Evolutionary conservation across 495 filamentous ascomycete genomes (phyloP).

Genomic region (Aspergillus cavernicola): DNA sequence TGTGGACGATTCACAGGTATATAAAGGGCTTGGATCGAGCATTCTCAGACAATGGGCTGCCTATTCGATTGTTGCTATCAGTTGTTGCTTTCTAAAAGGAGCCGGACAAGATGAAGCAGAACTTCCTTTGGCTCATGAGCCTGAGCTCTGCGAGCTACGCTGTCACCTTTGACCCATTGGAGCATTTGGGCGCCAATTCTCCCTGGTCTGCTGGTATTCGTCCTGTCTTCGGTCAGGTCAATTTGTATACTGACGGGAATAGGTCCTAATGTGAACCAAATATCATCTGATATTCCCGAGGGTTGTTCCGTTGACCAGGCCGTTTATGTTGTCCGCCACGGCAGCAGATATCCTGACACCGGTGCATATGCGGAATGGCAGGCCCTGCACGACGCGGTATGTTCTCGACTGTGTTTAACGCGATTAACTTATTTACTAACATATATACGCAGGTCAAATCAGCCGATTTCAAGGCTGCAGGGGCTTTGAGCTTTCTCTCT

Average conservation of each 20-base stretch:
- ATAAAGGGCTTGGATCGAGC: background rate
- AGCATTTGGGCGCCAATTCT: slow-evolving; percentile 50
- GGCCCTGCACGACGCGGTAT: slow-evolving; percentile 40
- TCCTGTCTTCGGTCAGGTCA: too few species aligned
- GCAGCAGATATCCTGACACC: slow-evolving; percentile 53
- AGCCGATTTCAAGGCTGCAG: slow-evolving; percentile 39
- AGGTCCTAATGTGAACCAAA: slow-evolving; percentile 52
- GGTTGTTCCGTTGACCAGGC: slow-evolving; percentile 53
- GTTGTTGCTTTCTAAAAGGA: background rate
- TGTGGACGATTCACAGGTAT: background rate
- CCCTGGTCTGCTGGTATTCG: slow-evolving; percentile 48
- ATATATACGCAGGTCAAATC: slow-evolving; percentile 34
- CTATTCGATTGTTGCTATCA: background rate
- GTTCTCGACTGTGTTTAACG: background rate
- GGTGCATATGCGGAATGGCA: slow-evolving; percentile 53
- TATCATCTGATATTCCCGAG: slow-evolving; percentile 44
- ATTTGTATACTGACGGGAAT: too few species aligned
- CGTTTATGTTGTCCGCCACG: slow-evolving; percentile 52
- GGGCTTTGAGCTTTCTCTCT: slow-evolving; percentile 44
- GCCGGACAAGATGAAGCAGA: slow-evolving; percentile 11
- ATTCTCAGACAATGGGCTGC: background rate
- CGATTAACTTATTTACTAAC: background rate
- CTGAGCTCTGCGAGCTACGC: slow-evolving; percentile 8
- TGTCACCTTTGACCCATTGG: slow-evolving; percentile 29
- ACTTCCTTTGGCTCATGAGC: slow-evolving; percentile 7